These are phyloP conservation scores for Ophiostoma novo-ulmi DNA, from an alignment of 2,329 filamentous ascomycete genomes.

Conservation along the genomic window DNA sequence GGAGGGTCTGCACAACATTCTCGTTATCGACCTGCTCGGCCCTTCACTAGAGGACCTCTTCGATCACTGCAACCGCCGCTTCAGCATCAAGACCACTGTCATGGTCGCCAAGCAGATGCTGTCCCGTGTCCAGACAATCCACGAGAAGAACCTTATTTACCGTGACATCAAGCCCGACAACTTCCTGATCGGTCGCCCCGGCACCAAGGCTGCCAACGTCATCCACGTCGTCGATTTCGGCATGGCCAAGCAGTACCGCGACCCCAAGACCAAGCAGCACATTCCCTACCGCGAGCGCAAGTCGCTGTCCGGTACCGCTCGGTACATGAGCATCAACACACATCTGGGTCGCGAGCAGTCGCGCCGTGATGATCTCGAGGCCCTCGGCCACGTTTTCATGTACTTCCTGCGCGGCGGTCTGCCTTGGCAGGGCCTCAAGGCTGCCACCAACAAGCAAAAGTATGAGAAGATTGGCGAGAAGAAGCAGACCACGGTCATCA, in stretches of 20 bases:
- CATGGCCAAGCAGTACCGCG: slow-evolving; percentile 99
- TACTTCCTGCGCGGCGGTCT: slow-evolving; percentile 68
- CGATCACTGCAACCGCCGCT: slow-evolving; percentile 91
- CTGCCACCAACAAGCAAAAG: slow-evolving; percentile 84
- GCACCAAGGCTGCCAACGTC: slow-evolving; percentile 91
- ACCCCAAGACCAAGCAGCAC: slow-evolving; percentile 98
- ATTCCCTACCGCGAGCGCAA: slow-evolving; percentile 97
- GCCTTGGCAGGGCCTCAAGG: slow-evolving; percentile 79
- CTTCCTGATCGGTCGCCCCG: slow-evolving; percentile 90
- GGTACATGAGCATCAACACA: slow-evolving; percentile 99
- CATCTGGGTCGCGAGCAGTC: slow-evolving; percentile 95
- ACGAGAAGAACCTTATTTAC: slow-evolving; percentile 99
- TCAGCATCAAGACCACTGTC: slow-evolving; percentile 94
- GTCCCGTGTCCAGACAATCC: slow-evolving; percentile 85
- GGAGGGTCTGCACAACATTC: slow-evolving; percentile 96
- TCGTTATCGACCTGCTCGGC: slow-evolving; percentile 93
- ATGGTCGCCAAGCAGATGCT: slow-evolving; percentile 99
- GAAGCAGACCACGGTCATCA: slow-evolving; percentile 96
- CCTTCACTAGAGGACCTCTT: slow-evolving; percentile 95
- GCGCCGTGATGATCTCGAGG: slow-evolving; percentile 90
- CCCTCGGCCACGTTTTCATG: slow-evolving; percentile 70
- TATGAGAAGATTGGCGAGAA: slow-evolving; percentile 99
- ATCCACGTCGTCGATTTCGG: slow-evolving; percentile 99
- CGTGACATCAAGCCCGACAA: slow-evolving; percentile 99
- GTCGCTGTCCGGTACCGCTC: slow-evolving; percentile 89